phyloP scores from a whole-genome alignment of 208 protist species.

The Leishmania gerbilli region DNA sequence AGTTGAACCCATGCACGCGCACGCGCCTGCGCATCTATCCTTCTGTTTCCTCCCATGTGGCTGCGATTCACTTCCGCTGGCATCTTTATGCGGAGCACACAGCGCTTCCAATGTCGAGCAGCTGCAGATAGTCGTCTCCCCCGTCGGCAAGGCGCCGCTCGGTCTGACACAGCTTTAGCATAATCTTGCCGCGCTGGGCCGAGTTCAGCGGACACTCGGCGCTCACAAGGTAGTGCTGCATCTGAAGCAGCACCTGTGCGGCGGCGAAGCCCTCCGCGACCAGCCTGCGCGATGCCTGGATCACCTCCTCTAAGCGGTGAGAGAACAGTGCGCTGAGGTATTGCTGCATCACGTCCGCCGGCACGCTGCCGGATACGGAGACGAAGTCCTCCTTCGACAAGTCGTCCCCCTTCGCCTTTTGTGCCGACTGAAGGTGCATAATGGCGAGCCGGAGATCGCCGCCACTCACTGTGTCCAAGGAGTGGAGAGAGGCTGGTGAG shows the following conservation, averaged over 20 bases:
- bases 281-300: constrained; percentile 54
- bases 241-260: constrained; percentile 69
- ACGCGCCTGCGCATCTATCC: not conserved
- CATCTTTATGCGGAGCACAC: constrained; percentile 32
- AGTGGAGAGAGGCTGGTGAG: constrained; percentile 58
- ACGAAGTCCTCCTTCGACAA: constrained; percentile 84
- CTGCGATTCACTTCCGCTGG: not conserved
- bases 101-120: constrained; percentile 77
- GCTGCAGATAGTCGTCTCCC: constrained; percentile 85
- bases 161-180: constrained; percentile 81
- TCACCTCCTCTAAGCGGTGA: constrained; percentile 57
- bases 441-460: constrained; percentile 98
- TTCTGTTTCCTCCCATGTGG: too few species aligned
- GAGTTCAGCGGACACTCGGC: constrained; percentile 63
- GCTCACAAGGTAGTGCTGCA: constrained; percentile 76
- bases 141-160: constrained; percentile 82
- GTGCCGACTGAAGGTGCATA: constrained; percentile 95
- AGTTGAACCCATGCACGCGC: not conserved
- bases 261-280: constrained; percentile 79
- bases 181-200: constrained; percentile 47
- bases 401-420: constrained; percentile 78
- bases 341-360: constrained; percentile 44
- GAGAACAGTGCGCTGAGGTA: constrained; percentile 68
- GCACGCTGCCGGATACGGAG: constrained; percentile 84
- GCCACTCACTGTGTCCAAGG: constrained; percentile 85